Conservation (phyloP, 352 stramenopile species). For the Achlya hypogyna region DNA sequence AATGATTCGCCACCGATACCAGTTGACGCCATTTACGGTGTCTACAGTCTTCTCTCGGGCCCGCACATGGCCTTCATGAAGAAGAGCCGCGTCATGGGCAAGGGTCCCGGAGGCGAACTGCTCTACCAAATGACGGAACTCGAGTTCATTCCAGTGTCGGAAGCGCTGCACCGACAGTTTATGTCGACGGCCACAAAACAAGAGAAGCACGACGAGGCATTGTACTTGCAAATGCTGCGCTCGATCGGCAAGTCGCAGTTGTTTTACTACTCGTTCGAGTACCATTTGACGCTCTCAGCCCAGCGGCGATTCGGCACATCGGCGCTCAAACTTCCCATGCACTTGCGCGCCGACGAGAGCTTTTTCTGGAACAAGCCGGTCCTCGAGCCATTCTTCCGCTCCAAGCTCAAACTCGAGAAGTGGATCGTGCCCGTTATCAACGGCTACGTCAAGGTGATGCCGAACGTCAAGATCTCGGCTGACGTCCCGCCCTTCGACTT, state of each 20-base stretch:
- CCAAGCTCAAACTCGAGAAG: constrained; percentile 34
- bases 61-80: constrained; percentile 46
- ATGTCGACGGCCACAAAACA: constrained; percentile 41
- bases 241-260: constrained; percentile 36
- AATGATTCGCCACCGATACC: constrained; percentile 27
- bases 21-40: constrained; percentile 50
- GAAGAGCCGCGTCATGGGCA: constrained; percentile 45
- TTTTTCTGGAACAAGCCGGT: constrained; percentile 92
- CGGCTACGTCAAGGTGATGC: constrained; percentile 59
- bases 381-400: constrained; percentile 34
- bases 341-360: constrained; percentile 62
- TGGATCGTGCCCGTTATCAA: constrained; percentile 63
- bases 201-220: constrained; percentile 44
- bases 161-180: constrained; percentile 39
- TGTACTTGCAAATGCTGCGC: constrained; percentile 51
- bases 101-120: constrained; percentile 42
- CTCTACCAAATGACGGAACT: constrained; percentile 50
- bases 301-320: constrained; percentile 28
- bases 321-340: constrained; percentile 29
- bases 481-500: constrained; percentile 33
- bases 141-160: constrained; percentile 41
- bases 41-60: constrained; percentile 53
- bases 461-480: constrained; percentile 27
- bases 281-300: constrained; percentile 51
- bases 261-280: constrained; percentile 68